A percentile compares a stretch with the other conserved stretches of the same genome.
phyloP scores from a whole-genome alignment of 2,329 filamentous ascomycete genomes.

The Talaromyces sp. region DNA sequence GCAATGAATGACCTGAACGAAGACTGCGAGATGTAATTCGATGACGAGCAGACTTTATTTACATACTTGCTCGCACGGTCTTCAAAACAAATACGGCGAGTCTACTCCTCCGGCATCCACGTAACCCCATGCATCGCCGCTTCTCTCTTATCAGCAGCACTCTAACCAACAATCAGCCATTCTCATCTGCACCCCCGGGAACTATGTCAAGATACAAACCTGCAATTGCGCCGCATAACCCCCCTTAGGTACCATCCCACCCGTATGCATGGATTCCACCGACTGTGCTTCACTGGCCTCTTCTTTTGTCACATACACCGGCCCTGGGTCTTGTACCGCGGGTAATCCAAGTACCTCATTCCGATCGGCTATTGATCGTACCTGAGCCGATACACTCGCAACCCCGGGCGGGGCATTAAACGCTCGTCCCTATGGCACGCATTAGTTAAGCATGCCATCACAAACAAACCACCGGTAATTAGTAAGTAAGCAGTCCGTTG shows the following conservation, averaged over 20 bases:
- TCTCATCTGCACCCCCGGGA: background rate
- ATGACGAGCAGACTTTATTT: background rate
- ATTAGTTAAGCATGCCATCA: background rate
- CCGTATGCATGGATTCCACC: slow-evolving; percentile 27
- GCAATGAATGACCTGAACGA: background rate
- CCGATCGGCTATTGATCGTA: slow-evolving; percentile 33
- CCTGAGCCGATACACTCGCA: slow-evolving; percentile 32
- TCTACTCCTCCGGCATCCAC: slow-evolving; percentile 13
- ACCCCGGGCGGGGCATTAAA: slow-evolving; percentile 32
- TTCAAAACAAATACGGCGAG: background rate
- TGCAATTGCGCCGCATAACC: slow-evolving; percentile 35
- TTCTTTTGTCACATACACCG: slow-evolving; percentile 33
- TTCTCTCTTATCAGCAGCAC: slow-evolving; percentile 35
- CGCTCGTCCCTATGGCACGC: slow-evolving; percentile 28
- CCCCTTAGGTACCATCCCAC: slow-evolving; percentile 31
- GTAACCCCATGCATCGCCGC: slow-evolving; percentile 23
- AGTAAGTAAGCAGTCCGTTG: too few species aligned
- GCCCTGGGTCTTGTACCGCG: slow-evolving; percentile 22
- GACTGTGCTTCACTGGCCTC: slow-evolving; percentile 33
- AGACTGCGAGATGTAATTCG: background rate
- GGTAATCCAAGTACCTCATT: slow-evolving; percentile 31
- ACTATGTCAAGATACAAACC: slow-evolving; percentile 22
- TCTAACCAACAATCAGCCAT: slow-evolving; percentile 23
- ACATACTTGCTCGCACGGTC: background rate
- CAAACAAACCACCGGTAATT: background rate